Evolutionary conservation across 1,284 basidiomycete genomes (phyloP), one percentile per base, ranked within the genome.

Genomic region (Paramarasmius palmivorus): DNA sequence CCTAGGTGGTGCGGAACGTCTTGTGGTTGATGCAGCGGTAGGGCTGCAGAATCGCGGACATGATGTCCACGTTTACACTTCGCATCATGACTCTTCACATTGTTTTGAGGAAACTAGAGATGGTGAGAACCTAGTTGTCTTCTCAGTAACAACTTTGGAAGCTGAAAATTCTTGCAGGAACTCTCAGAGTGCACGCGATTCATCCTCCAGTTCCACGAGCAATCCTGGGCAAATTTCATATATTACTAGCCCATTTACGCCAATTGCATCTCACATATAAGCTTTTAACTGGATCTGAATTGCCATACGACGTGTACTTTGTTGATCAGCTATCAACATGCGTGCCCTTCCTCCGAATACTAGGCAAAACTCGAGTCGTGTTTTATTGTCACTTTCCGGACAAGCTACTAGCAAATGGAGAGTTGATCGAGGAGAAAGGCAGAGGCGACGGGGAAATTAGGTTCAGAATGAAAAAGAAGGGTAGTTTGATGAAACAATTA

Each of bases 351-450:
- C 76, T 99, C 1, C 82, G 92, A 12, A 68, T 77, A 49, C 66
- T 92, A 9, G 82, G 79, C 2, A 76, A 78, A 10, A 92, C 84
- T 9, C 84, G 92, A 1, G 90, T 97, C 22, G 85, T 99, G 15
- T 99, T 98, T 73, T 99, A 99, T 70, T 97, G 95, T 63, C 96
- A 99, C 69, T 99, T 98, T 64, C 96, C 97, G 0, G 95, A 98
- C 72, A 94, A 95, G 68, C 75, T 97, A 0, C 79, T 97, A n/a
- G 81, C 93, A 48, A 77, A 85, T 67, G 92, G 92, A 1, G 84
- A 82, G 19, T 91, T 88, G 59, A 78, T 86, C 2, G 85, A 88
- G 50, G 86, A 71, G 22, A 68, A 65, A 36, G 48, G 63, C 7
- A 32, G 34, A 22, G 48, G 46, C 17, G 50, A 45, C 12, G 39